Evolutionary conservation across 176 grass and related monocot species (phyloP), one percentile per base, ranked within the genome.

Genomic region (Carex kokanica): DNA sequence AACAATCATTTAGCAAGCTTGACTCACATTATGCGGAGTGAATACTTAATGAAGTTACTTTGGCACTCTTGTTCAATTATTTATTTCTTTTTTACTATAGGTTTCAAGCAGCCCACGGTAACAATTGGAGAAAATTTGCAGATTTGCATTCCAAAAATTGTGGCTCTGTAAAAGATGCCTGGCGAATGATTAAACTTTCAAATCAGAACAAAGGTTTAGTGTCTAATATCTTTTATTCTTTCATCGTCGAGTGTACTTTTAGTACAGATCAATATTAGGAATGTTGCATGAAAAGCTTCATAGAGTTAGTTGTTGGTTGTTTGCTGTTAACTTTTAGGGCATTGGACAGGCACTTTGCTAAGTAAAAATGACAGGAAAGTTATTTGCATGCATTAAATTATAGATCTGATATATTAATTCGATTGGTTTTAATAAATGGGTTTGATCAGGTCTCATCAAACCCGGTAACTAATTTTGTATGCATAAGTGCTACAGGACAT

Each of bases 81-180:
- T 53, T 83, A 57, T 47, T 80, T n/a, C n/a, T 49, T 54, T 18
- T 49, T 90, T 54, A 25, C 64, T 12, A 59, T 81, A 98, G 94
- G 12, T 94, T 86, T 87, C 83, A 91, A 14, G 43, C 86, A 81
- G 53, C 3, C 7, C 77, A 94, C 43, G 92, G 95, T 56, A 52
- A 60, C 2, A 7, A 74, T 4, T 98, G 90, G 92, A 87, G 59
- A 82, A 78, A 2, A 72, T 78, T 94, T 77, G 92, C 90, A 81
- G 21, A 2, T 3, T n/a, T 91, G 78, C 70, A 92, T 90, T 79
- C 77, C 7, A 94, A 85, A 84, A 87, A 84, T 38, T 14, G 66
- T 13, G 43, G 86, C 10, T 89, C 90, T 84, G 78, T 98, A 73
- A 98, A 98, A 91, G 95, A 98, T 88, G 51, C 81, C 81, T 98